phyloP scores from a whole-genome alignment of 1,139 yeast genomes.

The Debaryomyces nepalensis region DNA sequence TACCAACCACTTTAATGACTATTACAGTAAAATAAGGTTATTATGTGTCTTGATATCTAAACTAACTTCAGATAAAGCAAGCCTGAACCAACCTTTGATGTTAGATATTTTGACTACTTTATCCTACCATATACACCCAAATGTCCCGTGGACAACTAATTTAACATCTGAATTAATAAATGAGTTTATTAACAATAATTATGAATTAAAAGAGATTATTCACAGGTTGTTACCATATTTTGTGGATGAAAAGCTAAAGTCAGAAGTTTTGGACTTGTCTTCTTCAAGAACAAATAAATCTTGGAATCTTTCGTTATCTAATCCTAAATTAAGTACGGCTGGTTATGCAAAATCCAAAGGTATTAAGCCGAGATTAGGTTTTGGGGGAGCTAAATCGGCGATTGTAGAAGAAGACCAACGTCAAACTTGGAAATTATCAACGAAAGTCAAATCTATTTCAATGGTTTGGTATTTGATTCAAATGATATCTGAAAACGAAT shows the following conservation, averaged over 20 bases:
- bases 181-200: constrained; percentile 13
- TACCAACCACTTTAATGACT: neutral
- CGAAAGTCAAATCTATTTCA: constrained; percentile 28
- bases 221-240: constrained; percentile 13
- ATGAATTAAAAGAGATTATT: constrained; percentile 4
- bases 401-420: constrained; percentile 30
- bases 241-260: constrained; percentile 6
- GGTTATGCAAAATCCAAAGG: constrained; percentile 19
- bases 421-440: constrained; percentile 37
- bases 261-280: constrained; percentile 9
- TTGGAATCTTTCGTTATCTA: constrained; percentile 8
- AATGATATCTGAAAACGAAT: constrained; percentile 18
- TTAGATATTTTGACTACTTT: constrained; percentile 6
- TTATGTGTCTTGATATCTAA: constrained; percentile 7
- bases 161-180: constrained; percentile 22
- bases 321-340: constrained; percentile 15
- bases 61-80: neutral
- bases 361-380: constrained; percentile 35
- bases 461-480: constrained; percentile 36
- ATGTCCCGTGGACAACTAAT: constrained; percentile 35
- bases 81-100: neutral
- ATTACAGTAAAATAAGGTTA: constrained; percentile 11
- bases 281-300: neutral
- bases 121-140: constrained; percentile 33
- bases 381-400: constrained; percentile 24